Evolutionary conservation across 1,284 basidiomycete genomes (phyloP), one percentile per base, ranked within the genome.

Genomic region (Apiotrichum laibachii): DNA sequence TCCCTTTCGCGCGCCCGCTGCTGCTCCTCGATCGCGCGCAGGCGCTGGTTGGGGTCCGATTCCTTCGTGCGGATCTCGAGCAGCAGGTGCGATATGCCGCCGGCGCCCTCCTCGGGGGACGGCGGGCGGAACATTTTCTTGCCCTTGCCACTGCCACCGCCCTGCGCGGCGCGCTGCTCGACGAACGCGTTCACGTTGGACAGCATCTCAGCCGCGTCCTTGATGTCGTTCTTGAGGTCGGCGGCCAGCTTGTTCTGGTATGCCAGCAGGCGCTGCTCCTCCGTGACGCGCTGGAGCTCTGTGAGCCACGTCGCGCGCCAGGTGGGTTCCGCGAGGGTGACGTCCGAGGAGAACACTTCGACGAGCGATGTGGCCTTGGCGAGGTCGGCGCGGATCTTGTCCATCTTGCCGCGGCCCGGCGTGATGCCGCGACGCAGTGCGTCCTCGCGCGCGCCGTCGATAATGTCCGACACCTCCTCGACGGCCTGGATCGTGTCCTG

Each of bases 251-350:
- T 90, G 76, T 93, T 89, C 72, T 96, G 92, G 70, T 96, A 90
- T 13, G 85, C 87, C 55, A 98, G 81, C 80, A 96, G 89, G 68
- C 94, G 90, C 75, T 99, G 95, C 78, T 99, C 95, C 75, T 97
- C 94, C 48, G 98, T 90, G 61, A 99, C 94, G 67, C 92, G 91
- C 80, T 92, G 89, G 73, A 99, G 78, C 80, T 99, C 95, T 70
- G 90, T 86, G 69, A 91, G 90, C 95, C 95, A 99, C 26, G 94
- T 97, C 82, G 95, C 92, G 81, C 95, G 92, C 95, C 95, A 99
- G 82, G 90, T 90, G 51, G 95, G 93, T 72, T 90, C 93, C 69
- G 96, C 85, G 5, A 89, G 89, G 66, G 87, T 85, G 66, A 98
- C 89, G 73, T 95, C 92, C 64, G 88, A 85, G 67, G 87, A 86